Evolutionary conservation across 176 grass and related monocot species (phyloP), one percentile per base, ranked within the genome.

Genomic region (Urochloa ruziziensis): DNA sequence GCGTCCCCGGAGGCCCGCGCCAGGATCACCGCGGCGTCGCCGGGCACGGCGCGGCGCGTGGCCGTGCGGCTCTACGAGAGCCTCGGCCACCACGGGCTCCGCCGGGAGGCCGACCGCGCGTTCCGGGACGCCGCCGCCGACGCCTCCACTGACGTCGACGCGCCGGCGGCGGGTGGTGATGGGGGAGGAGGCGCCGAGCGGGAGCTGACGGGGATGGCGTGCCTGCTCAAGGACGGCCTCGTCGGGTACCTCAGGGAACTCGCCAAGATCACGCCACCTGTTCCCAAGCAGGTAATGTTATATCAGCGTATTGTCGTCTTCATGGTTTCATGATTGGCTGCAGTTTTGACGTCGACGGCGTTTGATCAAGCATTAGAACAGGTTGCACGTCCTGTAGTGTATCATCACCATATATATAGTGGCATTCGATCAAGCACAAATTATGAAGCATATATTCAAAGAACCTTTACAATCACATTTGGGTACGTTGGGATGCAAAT

Each of bases 171-270:
- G n/a, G n/a, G n/a, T n/a, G n/a, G 0, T 1, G 47, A 17, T 3
- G 9, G 18, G 0, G 68, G 35, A 4, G 57, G 15, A 7, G 47
- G 51, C 2, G 51, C 0, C 4, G 25, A 25, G 67, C 14, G 0
- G 30, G 71, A 84, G 58, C 70, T 84, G 32, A 46, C 25, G 32
- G 82, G 71, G 70, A 56, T 84, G 82, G 67, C 44, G 15, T 84
- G 59, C 46, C 59, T 75, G 32, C 60, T 84, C 21, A 75, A 75
- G 58, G 82, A 84, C 44, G 59, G 59, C 44, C 40, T 84, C 59
- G 57, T 75, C 42, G 51, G 56, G n/a, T 84, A 84, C 81, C 81
- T 84, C 32, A 58, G 29, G 9, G 70, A 52, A 21, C 46, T 84
- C 43, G 44, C 70, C n/a, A 75, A 75, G 58, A 84, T 84, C 29